Evolutionary conservation across 495 filamentous ascomycete species (phyloP).

Genomic region (Haplographium delicatum): DNA sequence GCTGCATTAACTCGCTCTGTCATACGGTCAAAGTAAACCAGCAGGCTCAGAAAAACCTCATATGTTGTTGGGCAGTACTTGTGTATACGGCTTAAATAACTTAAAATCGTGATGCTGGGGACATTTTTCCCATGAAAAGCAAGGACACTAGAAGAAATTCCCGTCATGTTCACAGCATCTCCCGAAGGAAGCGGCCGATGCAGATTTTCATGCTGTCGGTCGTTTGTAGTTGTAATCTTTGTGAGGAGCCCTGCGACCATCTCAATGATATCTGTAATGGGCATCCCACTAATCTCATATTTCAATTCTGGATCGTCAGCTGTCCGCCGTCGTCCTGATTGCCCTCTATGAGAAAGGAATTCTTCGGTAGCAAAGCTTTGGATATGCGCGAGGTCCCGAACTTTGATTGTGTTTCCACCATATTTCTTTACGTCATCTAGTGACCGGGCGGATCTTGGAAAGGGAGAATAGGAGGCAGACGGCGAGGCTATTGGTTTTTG

Average conservation of each 20-base stretch:
- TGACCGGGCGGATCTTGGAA: conserved; percentile 18
- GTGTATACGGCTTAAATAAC: conserved; percentile 93
- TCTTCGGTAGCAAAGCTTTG: conserved; percentile 81
- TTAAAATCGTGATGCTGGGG: conserved; percentile 92
- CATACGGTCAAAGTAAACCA: conserved; percentile 99
- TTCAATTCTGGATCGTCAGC: conserved; percentile 40
- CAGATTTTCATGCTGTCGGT: conserved; percentile 80
- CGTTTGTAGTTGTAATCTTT: conserved; percentile 97
- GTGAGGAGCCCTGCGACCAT: conserved; percentile 99
- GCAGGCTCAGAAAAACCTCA: conserved; percentile 90
- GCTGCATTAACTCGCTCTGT: conserved; percentile 79
- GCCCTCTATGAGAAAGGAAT: conserved; percentile 46
- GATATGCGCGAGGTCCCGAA: conserved; percentile 82
- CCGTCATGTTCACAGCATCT: conserved; percentile 62
- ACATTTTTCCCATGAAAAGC: conserved; percentile 99
- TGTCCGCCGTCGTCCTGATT: conserved; percentile 36
- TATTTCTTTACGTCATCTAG: conserved; percentile 22
- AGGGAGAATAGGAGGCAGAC: conserved; percentile 1
- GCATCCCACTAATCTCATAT: conserved; percentile 98
- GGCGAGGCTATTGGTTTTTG: conserved; percentile 4
- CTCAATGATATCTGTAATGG: conserved; percentile 95
- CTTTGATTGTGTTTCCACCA: conserved; percentile 55
- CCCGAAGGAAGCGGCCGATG: conserved; percentile 64
- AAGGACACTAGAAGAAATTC: conserved; percentile 82
- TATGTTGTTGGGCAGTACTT: conserved; percentile 99